Conservation (phyloP, 2,329 filamentous ascomycete genomes). For the Calonectria leucothoes region DNA sequence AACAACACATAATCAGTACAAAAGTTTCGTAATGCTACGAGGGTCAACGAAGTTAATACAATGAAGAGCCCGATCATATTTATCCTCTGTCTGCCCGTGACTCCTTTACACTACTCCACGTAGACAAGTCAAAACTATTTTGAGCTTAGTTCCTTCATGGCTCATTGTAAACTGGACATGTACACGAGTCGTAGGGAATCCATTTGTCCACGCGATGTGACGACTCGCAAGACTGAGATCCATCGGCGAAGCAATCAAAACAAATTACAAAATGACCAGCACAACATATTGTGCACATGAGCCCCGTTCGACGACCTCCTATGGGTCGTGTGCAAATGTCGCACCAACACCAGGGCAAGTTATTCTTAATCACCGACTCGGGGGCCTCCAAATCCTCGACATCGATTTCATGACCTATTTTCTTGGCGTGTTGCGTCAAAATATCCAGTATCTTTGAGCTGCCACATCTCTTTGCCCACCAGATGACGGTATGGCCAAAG, state of each 20-base stretch:
- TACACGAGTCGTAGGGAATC: not conserved
- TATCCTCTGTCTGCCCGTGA: too few relatives aligned
- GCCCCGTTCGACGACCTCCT: not conserved
- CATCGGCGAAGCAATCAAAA: not conserved
- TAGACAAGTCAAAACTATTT: too few relatives aligned
- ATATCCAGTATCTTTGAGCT: not conserved
- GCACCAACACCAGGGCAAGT: not conserved
- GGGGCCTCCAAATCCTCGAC: not conserved
- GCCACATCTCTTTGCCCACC: not conserved
- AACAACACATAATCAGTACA: too few relatives aligned
- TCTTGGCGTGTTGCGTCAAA: not conserved
- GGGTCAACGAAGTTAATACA: too few relatives aligned
- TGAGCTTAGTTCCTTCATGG: not conserved
- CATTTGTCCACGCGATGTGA: not conserved
- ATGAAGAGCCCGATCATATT: too few relatives aligned
- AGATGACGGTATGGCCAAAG: not conserved
- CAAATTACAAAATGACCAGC: not conserved
- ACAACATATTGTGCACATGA: not conserved
- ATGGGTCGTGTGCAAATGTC: not conserved
- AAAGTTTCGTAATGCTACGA: too few relatives aligned
- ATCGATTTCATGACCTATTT: not conserved
- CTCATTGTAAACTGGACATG: not conserved
- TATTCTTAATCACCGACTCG: not conserved
- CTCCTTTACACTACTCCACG: too few relatives aligned
- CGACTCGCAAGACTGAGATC: not conserved